Conservation (phyloP, 2,329 filamentous ascomycete species). For the Nemania sp. region DNA sequence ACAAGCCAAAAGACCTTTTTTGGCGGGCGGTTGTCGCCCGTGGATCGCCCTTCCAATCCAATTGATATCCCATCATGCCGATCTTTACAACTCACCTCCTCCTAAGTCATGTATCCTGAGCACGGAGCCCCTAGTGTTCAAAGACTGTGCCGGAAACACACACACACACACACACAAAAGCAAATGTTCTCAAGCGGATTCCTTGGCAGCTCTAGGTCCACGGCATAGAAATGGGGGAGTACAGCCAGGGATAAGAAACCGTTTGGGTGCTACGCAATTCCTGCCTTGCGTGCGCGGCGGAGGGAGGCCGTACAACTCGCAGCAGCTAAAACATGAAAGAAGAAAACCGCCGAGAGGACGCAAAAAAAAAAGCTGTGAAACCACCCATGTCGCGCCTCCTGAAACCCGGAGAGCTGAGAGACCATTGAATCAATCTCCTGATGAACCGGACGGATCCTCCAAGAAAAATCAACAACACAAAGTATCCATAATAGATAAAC, state of each 20-base stretch:
- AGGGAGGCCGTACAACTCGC: conserved; percentile 25
- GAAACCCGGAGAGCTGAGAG: conserved; percentile 36
- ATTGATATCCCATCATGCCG: conserved; percentile 5
- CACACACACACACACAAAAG: no score
- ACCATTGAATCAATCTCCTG: conserved; percentile 27
- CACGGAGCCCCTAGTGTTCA: conserved; percentile 14
- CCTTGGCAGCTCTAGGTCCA: conserved; percentile 15
- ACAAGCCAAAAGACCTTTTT: conserved; percentile 8
- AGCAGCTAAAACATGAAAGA: conserved; percentile 20
- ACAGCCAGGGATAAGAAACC: conserved; percentile 27
- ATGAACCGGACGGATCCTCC: conserved; percentile 35
- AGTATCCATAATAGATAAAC: conserved; percentile 31
- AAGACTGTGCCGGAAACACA: conserved; percentile 20
- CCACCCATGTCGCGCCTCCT: conserved; percentile 38
- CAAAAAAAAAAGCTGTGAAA: conserved; percentile 24
- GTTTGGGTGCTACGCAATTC: conserved; percentile 20
- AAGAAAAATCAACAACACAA: conserved; percentile 26
- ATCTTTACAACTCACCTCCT: conserved; percentile 4
- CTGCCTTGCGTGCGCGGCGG: conserved; percentile 23
- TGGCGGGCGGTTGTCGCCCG: conserved; percentile 10
- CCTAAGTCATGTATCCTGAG: conserved; percentile 11
- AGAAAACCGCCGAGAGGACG: conserved; percentile 19
- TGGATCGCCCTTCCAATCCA: neutral
- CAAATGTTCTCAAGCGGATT: conserved; percentile 15
- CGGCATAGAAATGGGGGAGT: conserved; percentile 18